phyloP scores from a whole-genome alignment of 148 eudicot species.

The Heliosperma pusillum region DNA sequence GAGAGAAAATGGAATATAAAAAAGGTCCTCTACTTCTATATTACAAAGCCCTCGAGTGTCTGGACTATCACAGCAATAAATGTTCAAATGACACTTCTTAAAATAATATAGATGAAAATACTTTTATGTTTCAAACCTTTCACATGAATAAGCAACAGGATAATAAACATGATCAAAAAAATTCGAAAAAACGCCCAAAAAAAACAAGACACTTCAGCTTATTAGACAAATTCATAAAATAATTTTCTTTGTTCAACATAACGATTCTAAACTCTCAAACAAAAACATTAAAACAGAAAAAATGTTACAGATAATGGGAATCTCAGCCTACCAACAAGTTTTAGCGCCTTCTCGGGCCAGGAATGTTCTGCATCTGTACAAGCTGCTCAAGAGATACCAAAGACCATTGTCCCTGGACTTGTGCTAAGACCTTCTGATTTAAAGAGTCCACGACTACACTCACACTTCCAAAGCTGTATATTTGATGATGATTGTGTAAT shows the following conservation, averaged over 20 bases:
- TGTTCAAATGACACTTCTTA: background rate
- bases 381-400: slow-evolving; percentile 33
- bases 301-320: background rate
- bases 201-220: no score
- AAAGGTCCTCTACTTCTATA: no score
- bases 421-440: slow-evolving; percentile 29
- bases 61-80: background rate
- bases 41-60: no score
- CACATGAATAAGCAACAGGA: no score
- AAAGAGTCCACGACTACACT: slow-evolving; percentile 30
- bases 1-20: no score
- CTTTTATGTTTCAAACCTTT: no score
- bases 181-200: no score
- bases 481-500: slow-evolving; percentile 29
- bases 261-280: no score
- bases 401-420: slow-evolving; percentile 29
- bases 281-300: background rate
- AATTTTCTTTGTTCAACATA: no score
- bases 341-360: slow-evolving; percentile 29
- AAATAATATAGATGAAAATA: no score
- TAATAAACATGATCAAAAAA: no score
- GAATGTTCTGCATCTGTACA: slow-evolving; percentile 27
- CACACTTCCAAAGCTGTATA: slow-evolving; percentile 33
- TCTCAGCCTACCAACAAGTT: background rate
- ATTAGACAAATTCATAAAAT: background rate